Evolutionary conservation across 2,329 filamentous ascomycete genomes (phyloP), one percentile per base, ranked within the genome.

Genomic region (Aspergillus jensenii): DNA sequence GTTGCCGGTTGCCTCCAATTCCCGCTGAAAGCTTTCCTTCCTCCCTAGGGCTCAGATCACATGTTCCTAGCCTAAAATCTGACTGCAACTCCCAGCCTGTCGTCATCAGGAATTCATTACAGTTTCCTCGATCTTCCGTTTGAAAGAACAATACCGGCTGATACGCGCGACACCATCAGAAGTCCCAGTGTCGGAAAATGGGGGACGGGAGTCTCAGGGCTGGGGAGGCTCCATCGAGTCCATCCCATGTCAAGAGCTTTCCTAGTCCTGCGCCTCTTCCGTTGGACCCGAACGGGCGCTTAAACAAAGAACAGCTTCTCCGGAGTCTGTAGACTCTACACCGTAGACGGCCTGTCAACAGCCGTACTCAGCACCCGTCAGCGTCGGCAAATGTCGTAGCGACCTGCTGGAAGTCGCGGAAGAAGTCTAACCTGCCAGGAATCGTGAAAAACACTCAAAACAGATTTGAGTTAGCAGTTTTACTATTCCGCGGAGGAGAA

Each of bases 41-140:
- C 45, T 43, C 19, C 46, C 48, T 62, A 44, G 63, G 59, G 60
- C 63, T 65, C 62, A 59, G 62, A 63, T 64, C 60, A 63, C 62
- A 64, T 65, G 59, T 59, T 64, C 56, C 59, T 23, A 43, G 44
- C 31, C 56, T 60, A 58, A 55, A 60, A 59, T 60, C 56, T 62
- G 49, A 60, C 58, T 27, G 53, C 6, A 31, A 31, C 27, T 4
- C 8, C 27, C 27, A 11, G 27, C 27, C 27, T 31, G 27, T 31
- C 27, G 27, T 31, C 31, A 41, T 48, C 35, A 25, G 15, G 6
- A 37, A 5, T 37, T 12, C 35, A 37, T 15, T 37, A 3, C 4
- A n/a, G 4, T 17, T 46, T 17, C 14, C 27, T 40, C 35, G 6
- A 39, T 39, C 40, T 15, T 6, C 37, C 21, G n/a, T 19, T 35